Base-by-base conservation (phyloP, 495 filamentous ascomycete species). In the Friedmanniomyces simplex region DNA sequence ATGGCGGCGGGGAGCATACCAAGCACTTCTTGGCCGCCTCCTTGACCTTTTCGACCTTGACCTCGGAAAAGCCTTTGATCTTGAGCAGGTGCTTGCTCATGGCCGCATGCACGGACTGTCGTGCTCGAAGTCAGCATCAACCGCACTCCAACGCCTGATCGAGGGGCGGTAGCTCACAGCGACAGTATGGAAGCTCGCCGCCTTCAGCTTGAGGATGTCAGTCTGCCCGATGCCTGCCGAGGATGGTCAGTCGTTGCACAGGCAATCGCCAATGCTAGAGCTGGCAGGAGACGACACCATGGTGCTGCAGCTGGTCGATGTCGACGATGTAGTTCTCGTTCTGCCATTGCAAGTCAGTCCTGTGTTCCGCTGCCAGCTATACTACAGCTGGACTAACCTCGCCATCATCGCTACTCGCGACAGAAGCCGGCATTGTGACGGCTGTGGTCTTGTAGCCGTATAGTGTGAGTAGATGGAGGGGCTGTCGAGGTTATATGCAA, bases 21-120 rank as follows among this genome's bases (percentile, higher is more conserved):
- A 83, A 72, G 57, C 83, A 83, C 64, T 90, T 90, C 57, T 77
- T 74, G 39, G 84, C 78, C 21, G 86, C 86, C 61, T 89, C 86
- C 65, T 88, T 89, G 67, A 90, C 75, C 66, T 88, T 89, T 57
- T 89, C 87, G 13, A 89, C 87, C 69, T 89, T 89, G 64, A 83
- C 76, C 65, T 90, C 87, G 54, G 84, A 88, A 70, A 89, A 88
- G 7, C 86, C 86, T 66, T 86, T 87, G 67, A 89, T 87, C 67
- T 85, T 88, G 55, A 84, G 68, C 32, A 89, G 74, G 28, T 74
- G 82, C 59, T 77, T 81, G 37, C 82, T 77, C 6, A 84, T 87
- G 18, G 83, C 81, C 18, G 77, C 73, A 62, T 85, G 78, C 39
- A 88, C 80, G 46, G 82, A 79, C 86, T 86, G 50, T 45, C 14